Conservation (phyloP, 208 protist species). For the Acanthamoeba lenticulata region DNA sequence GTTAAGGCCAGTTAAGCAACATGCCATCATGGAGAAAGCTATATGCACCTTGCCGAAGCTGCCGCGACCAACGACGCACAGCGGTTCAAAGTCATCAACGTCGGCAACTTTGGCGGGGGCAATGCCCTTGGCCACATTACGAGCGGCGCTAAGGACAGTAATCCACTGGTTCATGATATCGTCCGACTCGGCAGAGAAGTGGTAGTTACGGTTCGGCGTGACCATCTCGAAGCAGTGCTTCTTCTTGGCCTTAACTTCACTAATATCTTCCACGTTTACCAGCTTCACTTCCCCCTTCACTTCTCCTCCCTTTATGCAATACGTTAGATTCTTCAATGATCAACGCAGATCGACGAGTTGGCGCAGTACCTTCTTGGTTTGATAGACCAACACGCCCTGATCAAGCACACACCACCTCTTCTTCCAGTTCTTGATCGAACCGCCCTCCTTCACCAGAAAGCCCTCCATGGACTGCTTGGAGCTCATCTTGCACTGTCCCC, state of each 20-base stretch:
- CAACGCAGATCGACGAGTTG: background rate
- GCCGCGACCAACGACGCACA: background rate
- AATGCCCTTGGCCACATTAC: background rate
- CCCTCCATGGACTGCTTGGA: no score
- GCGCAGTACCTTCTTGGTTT: background rate
- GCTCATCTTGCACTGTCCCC: no score
- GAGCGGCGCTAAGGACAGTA: background rate
- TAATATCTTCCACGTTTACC: background rate
- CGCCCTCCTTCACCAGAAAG: background rate
- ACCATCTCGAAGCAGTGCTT: background rate
- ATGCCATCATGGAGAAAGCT: no score
- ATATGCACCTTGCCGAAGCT: conserved; percentile 17
- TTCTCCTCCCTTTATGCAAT: background rate
- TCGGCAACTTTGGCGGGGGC: background rate
- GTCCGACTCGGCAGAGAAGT: background rate
- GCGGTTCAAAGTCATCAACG: background rate
- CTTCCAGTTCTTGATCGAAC: conserved; percentile 24
- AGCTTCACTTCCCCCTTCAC: background rate
- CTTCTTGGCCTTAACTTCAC: background rate
- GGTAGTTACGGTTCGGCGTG: background rate
- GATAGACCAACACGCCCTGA: background rate
- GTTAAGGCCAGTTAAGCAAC: no score
- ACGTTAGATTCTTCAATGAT: background rate
- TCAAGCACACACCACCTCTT: conserved; percentile 14
- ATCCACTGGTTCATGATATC: background rate